phyloP scores from a whole-genome alignment of 83 land plant species.

The Larix sibirica region DNA sequence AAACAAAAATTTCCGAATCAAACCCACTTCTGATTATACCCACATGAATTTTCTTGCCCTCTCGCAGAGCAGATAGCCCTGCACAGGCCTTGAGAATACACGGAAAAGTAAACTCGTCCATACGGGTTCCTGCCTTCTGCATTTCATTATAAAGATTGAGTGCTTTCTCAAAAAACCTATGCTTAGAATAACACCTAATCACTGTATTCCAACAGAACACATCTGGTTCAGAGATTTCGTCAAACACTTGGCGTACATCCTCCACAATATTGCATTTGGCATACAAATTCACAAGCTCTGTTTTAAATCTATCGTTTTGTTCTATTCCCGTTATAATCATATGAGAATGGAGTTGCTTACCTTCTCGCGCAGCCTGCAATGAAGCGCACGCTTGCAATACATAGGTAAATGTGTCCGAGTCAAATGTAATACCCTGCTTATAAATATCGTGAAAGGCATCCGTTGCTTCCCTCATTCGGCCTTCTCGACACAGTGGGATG shows the following conservation, averaged over 20 bases:
- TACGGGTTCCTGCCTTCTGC: neutral
- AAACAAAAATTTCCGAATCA: neutral
- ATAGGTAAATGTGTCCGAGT: too few species aligned
- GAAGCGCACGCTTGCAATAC: too few species aligned
- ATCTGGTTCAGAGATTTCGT: neutral
- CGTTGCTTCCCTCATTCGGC: too few species aligned
- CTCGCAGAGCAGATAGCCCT: neutral
- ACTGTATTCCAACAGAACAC: neutral
- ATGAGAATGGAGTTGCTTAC: too few species aligned
- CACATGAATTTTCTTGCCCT: neutral
- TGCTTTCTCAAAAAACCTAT: neutral
- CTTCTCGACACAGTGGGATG: too few species aligned
- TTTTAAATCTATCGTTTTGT: too few species aligned
- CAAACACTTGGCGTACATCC: neutral
- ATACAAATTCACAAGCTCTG: neutral
- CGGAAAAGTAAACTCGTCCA: conserved; percentile 4
- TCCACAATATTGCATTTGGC: neutral
- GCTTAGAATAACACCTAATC: neutral
- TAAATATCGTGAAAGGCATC: too few species aligned
- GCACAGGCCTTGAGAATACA: neutral
- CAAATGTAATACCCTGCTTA: too few species aligned
- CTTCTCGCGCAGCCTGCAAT: too few species aligned
- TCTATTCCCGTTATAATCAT: too few species aligned
- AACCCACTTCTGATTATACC: neutral
- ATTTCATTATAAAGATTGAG: neutral